Evolutionary conservation across 1,284 basidiomycete genomes (phyloP), one percentile per base, ranked within the genome.

Genomic region (Sanguinoderma infundibulare): DNA sequence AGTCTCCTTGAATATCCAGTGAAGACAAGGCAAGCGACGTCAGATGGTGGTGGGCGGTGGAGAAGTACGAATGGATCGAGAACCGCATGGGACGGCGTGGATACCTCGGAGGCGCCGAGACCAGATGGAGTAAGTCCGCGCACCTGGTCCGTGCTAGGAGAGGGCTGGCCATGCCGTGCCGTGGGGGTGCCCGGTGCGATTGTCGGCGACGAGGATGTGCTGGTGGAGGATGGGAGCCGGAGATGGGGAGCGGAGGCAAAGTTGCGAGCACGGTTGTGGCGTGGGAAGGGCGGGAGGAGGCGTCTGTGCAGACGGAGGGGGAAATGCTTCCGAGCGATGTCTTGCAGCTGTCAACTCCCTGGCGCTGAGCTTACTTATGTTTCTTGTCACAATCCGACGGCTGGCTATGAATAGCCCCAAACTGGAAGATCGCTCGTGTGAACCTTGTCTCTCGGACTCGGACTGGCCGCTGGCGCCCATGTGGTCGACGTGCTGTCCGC

Each of bases 271-370:
- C 46, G 46, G 6, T 63, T 60, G 64, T 65, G 66, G 67, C 67
- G 67, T 68, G 67, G 62, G 62, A 68, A 62, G 0, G 36, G 5
- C 44, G 3, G 14, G 40, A 40, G 42, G 53, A 3, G n/a, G n/a
- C 34, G 24, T 36, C 46, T 54, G 46, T 51, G 32, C 39, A 44
- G 30, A 28, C 24, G 47, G 28, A 49, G 17, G 12, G 50, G 34
- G 42, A 47, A n/a, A 49, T 40, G 42, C 39, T 36, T 55, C 32
- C 47, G 53, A 46, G 57, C 61, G 61, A 66, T 63, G 56, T 46
- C 62, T 61, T 59, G 46, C 64, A 63, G 42, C 55, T 66, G 62
- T 61, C 65, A 63, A 22, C 17, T n/a, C n/a, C 44, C 44, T 32
- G 15, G 24, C 20, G 20, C 49, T 53, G 60, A 51, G 58, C 60